These are phyloP conservation scores for Lichtheimia corymbifera DNA, from an alignment of 371 early-diverging fungal species.

Conservation along the genomic window DNA sequence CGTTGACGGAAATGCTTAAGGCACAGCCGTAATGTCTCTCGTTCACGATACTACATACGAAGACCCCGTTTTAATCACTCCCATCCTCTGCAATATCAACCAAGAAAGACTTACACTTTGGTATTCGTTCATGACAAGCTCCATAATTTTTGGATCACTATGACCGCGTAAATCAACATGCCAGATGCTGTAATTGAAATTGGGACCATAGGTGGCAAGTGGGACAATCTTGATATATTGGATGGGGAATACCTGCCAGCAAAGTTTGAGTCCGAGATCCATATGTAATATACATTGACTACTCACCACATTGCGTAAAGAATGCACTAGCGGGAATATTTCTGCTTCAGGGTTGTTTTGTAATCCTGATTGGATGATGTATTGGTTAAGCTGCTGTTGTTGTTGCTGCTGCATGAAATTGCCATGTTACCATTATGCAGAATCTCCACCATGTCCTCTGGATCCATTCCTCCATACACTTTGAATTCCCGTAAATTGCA, in stretches of 20 bases:
- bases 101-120: slow-evolving; percentile 71
- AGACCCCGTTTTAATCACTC: background rate
- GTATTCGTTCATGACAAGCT: slow-evolving; percentile 62
- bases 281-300: background rate
- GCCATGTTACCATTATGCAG: slow-evolving; percentile 75
- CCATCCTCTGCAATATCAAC: too few relatives aligned
- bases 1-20: slow-evolving; percentile 89
- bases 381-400: background rate
- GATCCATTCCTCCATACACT: slow-evolving; percentile 83
- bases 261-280: background rate
- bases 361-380: slow-evolving; percentile 56
- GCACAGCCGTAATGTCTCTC: slow-evolving; percentile 79
- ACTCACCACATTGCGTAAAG: background rate
- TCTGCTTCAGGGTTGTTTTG: slow-evolving; percentile 91
- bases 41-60: slow-evolving; percentile 65
- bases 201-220: slow-evolving; percentile 86
- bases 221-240: slow-evolving; percentile 94
- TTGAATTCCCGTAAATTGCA: slow-evolving; percentile 97
- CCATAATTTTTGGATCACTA: slow-evolving; percentile 64
- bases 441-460: slow-evolving; percentile 81
- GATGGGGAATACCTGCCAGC: slow-evolving; percentile 70
- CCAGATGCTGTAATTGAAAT: slow-evolving; percentile 97
- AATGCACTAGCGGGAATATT: slow-evolving; percentile 69
- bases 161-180: slow-evolving; percentile 86
- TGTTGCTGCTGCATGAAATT: slow-evolving; percentile 3